A percentile compares a stretch with the other conserved stretches of the same genome.
Evolutionary conservation across 177 flowering plant genomes (phyloP).

Genomic region (Tripterygium wilfordii): DNA sequence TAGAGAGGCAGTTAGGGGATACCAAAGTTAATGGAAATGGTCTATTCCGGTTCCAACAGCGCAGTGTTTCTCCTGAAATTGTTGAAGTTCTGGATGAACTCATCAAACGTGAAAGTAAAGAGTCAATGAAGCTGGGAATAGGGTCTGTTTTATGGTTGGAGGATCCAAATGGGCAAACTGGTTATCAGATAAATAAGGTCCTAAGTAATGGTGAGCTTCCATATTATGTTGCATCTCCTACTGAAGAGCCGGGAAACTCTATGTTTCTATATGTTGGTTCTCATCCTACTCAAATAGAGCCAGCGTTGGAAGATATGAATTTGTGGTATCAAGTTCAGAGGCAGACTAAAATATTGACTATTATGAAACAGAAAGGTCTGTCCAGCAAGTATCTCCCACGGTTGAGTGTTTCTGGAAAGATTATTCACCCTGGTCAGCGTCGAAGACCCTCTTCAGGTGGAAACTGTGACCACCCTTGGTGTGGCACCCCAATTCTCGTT

Average conservation of each 20-base stretch:
- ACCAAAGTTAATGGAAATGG: slow-evolving; percentile 45
- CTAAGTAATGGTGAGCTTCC: slow-evolving; percentile 37
- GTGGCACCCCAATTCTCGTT: slow-evolving; percentile 86
- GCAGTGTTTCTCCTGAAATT: slow-evolving; percentile 58
- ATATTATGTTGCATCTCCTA: slow-evolving; percentile 50
- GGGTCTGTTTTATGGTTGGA: slow-evolving; percentile 74
- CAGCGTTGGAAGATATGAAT: slow-evolving; percentile 89
- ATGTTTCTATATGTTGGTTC: slow-evolving; percentile 72
- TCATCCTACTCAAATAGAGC: slow-evolving; percentile 81
- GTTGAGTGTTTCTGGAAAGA: slow-evolving; percentile 70
- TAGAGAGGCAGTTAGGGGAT: slow-evolving; percentile 57
- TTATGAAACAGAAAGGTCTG: slow-evolving; percentile 80
- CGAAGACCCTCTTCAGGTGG: slow-evolving; percentile 50
- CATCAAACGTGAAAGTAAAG: slow-evolving; percentile 26
- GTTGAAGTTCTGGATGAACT: slow-evolving; percentile 65
- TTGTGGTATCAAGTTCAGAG: slow-evolving; percentile 94
- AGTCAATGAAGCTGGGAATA: slow-evolving; percentile 42
- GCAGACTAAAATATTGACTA: slow-evolving; percentile 71
- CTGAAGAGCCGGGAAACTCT: slow-evolving; percentile 57
- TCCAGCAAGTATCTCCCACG: slow-evolving; percentile 74
- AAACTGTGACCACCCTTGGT: slow-evolving; percentile 84
- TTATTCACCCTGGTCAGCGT: slow-evolving; percentile 76
- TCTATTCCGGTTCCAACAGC: slow-evolving; percentile 41
- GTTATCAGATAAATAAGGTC: slow-evolving; percentile 61
- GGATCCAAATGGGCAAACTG: slow-evolving; percentile 57